These are phyloP conservation scores for Xylaria scruposa DNA, from an alignment of 495 filamentous ascomycete species.

Conservation along the genomic window DNA sequence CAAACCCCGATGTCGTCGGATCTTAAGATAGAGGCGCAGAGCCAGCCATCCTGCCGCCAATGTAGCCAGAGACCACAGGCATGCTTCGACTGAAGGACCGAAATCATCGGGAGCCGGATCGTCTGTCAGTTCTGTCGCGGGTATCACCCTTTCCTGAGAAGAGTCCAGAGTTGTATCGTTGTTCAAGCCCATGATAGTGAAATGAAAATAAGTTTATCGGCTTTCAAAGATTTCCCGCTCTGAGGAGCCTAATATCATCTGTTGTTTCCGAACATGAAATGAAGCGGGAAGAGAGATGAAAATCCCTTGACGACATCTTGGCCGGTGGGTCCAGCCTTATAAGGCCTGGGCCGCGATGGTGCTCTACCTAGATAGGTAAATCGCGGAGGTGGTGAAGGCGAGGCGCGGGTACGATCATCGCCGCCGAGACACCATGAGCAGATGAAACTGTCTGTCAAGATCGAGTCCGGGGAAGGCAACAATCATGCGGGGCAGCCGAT, in stretches of 20 bases:
- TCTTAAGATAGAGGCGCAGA: constrained; percentile 44
- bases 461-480: background rate
- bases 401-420: background rate
- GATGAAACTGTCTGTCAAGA: constrained; percentile 13
- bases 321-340: constrained; percentile 19
- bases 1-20: constrained; percentile 30
- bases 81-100: constrained; percentile 8
- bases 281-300: background rate
- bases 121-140: constrained; percentile 3
- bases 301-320: background rate
- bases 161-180: background rate
- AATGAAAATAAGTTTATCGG: background rate
- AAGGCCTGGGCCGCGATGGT: background rate
- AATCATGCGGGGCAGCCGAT: background rate
- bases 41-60: constrained; percentile 26
- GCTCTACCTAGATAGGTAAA: background rate
- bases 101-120: background rate
- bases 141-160: constrained; percentile 4
- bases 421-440: background rate
- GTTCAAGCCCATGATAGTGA: background rate
- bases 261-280: background rate
- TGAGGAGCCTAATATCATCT: background rate
- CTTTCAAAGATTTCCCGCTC: constrained; percentile 1
- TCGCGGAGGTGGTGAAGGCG: background rate
- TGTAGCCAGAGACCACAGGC: constrained; percentile 14